Conservation (phyloP, 78 protist genomes). For the Chrysochromulina tobinii region DNA sequence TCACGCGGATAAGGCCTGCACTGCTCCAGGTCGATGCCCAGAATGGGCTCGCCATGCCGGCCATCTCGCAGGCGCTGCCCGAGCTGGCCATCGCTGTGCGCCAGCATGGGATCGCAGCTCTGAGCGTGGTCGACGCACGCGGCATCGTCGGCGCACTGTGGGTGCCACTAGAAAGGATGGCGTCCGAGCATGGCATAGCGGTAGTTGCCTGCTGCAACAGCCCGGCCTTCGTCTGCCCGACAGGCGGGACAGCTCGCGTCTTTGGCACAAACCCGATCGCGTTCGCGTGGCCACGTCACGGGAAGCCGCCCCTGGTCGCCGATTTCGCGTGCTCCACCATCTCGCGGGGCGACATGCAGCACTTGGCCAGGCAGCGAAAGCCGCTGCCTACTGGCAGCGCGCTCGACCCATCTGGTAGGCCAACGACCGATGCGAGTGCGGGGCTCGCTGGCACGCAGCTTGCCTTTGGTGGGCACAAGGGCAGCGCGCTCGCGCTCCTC, state of each 20-base stretch:
- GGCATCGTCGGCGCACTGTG: constrained; percentile 23
- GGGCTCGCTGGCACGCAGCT: neutral
- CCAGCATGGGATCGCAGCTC: neutral
- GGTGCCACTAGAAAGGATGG: neutral
- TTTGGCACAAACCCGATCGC: constrained; percentile 14
- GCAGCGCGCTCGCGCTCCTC: neutral
- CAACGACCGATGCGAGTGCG: neutral
- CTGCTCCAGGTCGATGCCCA: neutral
- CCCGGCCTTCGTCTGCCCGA: constrained; percentile 1
- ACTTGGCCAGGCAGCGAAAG: neutral
- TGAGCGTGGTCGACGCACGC: constrained; percentile 17
- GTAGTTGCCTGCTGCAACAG: neutral
- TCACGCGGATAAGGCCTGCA: neutral
- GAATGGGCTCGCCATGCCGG: neutral
- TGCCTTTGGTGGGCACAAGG: neutral
- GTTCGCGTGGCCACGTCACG: constrained; percentile 3
- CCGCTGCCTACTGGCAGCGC: neutral
- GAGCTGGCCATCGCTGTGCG: neutral
- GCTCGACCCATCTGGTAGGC: neutral
- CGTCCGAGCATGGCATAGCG: neutral
- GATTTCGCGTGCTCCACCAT: neutral
- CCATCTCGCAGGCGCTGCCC: neutral
- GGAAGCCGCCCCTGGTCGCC: neutral
- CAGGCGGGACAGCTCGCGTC: neutral
- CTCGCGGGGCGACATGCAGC: neutral